Conservation (phyloP, 2,329 filamentous ascomycete species). For the Fusarium caatingaense region DNA sequence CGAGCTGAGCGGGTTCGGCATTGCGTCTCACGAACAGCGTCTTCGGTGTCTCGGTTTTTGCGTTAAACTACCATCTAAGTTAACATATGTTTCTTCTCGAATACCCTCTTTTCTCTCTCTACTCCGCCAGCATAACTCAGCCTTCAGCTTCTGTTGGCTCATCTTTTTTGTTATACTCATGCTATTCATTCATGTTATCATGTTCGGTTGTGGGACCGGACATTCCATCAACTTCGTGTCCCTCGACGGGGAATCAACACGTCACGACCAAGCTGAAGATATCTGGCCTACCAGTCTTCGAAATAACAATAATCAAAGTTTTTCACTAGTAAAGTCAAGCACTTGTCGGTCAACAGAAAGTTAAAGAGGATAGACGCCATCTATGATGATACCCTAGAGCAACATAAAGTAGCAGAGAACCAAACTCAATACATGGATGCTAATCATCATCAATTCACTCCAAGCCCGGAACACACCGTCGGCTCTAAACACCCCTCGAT, state of each 20-base stretch:
- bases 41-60: too few relatives aligned
- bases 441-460: background rate
- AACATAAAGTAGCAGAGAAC: background rate
- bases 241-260: background rate
- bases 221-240: accelerated
- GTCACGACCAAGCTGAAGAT: background rate
- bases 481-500: background rate
- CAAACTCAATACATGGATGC: background rate
- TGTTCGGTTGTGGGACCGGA: too few relatives aligned
- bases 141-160: too few relatives aligned
- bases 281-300: accelerated
- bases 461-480: background rate
- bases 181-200: too few relatives aligned
- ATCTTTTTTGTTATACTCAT: accelerated
- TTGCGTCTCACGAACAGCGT: background rate
- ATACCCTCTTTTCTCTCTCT: background rate
- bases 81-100: too few relatives aligned
- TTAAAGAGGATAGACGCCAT: background rate
- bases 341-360: background rate
- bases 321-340: background rate
- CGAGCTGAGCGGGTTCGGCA: background rate
- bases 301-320: background rate
- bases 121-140: too few relatives aligned
- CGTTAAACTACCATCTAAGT: background rate
- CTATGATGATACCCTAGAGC: background rate